These are phyloP conservation scores for Paecilomyces sp. DNA, from an alignment of 2,329 filamentous ascomycete genomes.

Conservation along the genomic window DNA sequence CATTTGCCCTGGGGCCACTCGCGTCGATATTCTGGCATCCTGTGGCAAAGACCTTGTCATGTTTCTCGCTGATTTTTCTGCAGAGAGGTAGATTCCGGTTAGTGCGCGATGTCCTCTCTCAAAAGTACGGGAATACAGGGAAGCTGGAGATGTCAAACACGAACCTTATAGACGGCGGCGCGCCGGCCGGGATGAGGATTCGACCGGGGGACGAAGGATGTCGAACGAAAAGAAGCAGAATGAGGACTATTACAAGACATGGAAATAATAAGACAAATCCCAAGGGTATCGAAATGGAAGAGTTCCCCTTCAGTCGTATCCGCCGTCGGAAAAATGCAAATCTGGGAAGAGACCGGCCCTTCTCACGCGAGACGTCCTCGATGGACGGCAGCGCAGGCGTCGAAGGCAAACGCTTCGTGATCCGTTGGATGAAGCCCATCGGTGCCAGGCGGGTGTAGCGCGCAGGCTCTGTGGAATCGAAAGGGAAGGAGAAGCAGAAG, in stretches of 20 bases:
- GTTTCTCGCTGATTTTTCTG: slow-evolving; percentile 93
- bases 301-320: slow-evolving; percentile 84
- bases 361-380: slow-evolving; percentile 40
- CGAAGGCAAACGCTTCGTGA: slow-evolving; percentile 46
- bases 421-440: slow-evolving; percentile 49
- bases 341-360: slow-evolving; percentile 38
- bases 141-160: slow-evolving; percentile 18
- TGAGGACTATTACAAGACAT: slow-evolving; percentile 81
- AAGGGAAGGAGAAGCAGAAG: not conserved
- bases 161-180: slow-evolving; percentile 84
- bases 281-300: slow-evolving; percentile 82
- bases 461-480: slow-evolving; percentile 18
- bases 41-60: slow-evolving; percentile 92
- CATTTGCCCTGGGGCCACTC: slow-evolving; percentile 76
- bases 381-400: slow-evolving; percentile 36
- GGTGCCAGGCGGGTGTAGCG: slow-evolving; percentile 16
- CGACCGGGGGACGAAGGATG: slow-evolving; percentile 77
- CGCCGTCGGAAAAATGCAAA: slow-evolving; percentile 80
- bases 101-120: slow-evolving; percentile 7
- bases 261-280: slow-evolving; percentile 91
- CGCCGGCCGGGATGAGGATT: slow-evolving; percentile 79
- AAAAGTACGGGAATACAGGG: not conserved
- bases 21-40: slow-evolving; percentile 75
- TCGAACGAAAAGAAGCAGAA: slow-evolving; percentile 79
- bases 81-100: slow-evolving; percentile 7